Evolutionary conservation across 768 basidiomycete species (phyloP), one percentile per base, ranked within the genome.

Genomic region (Pleurotus sapidus): DNA sequence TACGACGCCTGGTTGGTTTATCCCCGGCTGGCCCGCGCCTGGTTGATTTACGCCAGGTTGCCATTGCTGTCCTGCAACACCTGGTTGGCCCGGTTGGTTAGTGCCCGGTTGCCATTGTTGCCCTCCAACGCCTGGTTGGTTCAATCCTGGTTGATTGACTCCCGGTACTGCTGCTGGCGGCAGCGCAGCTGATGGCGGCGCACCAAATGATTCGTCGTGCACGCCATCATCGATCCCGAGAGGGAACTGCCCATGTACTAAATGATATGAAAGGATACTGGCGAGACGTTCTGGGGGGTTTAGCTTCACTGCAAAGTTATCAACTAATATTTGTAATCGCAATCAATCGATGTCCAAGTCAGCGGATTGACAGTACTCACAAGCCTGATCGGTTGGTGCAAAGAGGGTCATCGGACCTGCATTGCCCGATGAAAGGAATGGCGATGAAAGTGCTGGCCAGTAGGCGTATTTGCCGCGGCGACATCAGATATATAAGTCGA

Each of bases 211-310:
- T 42, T 39, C 38, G 24, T 54, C 51, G 24, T 54, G 51, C 5
- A 18, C 42, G 14, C 51, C 51, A 9, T 54, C 51, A 42, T 54
- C 51, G 9, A 48, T 47, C 15, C 12, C 39, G 12, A 25, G 38
- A n/a, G 57, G 56, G 66, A 84, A 79, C 58, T 83, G 73, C 23
- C 84, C 84, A 47, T 74, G 63, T 6, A 87, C 72, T 59, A 86
- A 67, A 66, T 87, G 86, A 65, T 86, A 87, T 4, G 82, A 71
- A 39, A 88, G 59, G 42, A 81, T 68, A 59, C 83, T 71, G 40
- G 80, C 76, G 9, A 87, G 63, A 1, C 63, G 56, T 0, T 64
- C 58, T 1, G 57, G 20, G 47, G 71, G 64, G 20, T 64, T 60
- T 0, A 68, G 69, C 59, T 68, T 70, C 48, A 66, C 70, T 51